Base-by-base conservation (phyloP, 805 yeast species). In the Teunomyces funiuensis region DNA sequence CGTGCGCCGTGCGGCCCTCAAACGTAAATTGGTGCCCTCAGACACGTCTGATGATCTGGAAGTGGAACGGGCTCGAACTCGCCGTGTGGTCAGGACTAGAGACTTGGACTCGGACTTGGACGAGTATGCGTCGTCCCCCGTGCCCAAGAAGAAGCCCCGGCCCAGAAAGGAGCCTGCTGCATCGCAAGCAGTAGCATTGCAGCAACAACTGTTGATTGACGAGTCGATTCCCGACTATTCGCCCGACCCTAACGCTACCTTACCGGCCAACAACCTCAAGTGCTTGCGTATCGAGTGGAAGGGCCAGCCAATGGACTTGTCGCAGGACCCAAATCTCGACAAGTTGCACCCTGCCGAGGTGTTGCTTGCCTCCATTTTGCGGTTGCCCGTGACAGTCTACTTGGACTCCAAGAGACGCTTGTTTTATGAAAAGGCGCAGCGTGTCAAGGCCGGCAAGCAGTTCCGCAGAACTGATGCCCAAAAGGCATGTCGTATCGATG, bases 401-500 rank as follows among this genome's bases (percentile, higher is more conserved):
- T 72, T 85, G 60, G 83, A 78, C 54, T 62, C 71, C 5, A 70
- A 69, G 53, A 80, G 89, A 63, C 77, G 98, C 50, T 73, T 91
- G 19, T 93, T 91, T 65, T 79, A 82, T 44, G 98, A 91, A 61
- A 91, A 89, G 68, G 93, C 90, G 23, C 80, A 80, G 51, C 78
- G 96, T 39, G 64, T 82, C 53, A 79, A 79, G 52, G 68, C 72
- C 38, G 83, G 83, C 20, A 71, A 82, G 57, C 91, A 93, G 19
- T 91, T 91, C 67, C 82, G 97, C 66, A 83, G 97, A 66, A 93
- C 98, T 0, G 99, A 91, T 65, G 96, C 97, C 6, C 98, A 91
- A 66, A 93, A 93, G 71, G 97, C 97, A 5, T 91, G 98, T 63
- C 80, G 95, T 49, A 90, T 93, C 51, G 98, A 93, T 63, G 98